These are phyloP conservation scores for Colletotrichum costaricense DNA, from an alignment of 2,329 filamentous ascomycete species.

Conservation along the genomic window DNA sequence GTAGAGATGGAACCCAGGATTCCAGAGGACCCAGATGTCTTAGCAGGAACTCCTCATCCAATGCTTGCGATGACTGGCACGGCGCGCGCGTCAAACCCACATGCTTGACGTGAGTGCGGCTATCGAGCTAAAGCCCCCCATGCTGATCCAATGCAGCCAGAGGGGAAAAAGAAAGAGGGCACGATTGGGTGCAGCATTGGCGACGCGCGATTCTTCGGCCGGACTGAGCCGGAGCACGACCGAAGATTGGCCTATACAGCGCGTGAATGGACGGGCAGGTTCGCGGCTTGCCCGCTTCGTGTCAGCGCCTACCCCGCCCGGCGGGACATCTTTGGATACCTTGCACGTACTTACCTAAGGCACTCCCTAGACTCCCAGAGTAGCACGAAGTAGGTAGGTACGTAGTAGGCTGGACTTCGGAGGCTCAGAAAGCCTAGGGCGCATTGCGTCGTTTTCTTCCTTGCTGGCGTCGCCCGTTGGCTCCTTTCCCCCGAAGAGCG, in stretches of 20 bases:
- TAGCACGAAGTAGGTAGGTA: too few species aligned
- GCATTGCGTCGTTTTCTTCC: constrained; percentile 18
- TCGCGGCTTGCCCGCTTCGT: constrained; percentile 18
- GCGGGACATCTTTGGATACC: neutral
- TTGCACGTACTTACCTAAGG: too few species aligned
- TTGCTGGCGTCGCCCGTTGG: constrained; percentile 16
- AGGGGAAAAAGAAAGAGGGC: neutral
- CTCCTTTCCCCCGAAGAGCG: constrained; percentile 16
- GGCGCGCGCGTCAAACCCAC: constrained; percentile 5
- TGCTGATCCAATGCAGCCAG: neutral
- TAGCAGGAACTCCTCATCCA: neutral
- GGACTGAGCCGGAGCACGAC: constrained; percentile 23
- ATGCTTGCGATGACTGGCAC: constrained; percentile 11
- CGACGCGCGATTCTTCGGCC: constrained; percentile 16
- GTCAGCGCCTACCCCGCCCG: neutral
- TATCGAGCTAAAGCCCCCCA: neutral
- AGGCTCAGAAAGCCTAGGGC: neutral
- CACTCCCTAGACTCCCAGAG: too few species aligned
- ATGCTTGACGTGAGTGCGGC: constrained; percentile 5
- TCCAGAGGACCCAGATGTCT: neutral
- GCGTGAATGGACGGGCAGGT: neutral
- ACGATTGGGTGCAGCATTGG: neutral
- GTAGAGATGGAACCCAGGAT: constrained; percentile 5
- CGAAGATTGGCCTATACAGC: constrained; percentile 19
- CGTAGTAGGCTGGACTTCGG: too few species aligned